These are phyloP conservation scores for Fusarium graminum DNA, from an alignment of 2,329 filamentous ascomycete species.

Conservation along the genomic window DNA sequence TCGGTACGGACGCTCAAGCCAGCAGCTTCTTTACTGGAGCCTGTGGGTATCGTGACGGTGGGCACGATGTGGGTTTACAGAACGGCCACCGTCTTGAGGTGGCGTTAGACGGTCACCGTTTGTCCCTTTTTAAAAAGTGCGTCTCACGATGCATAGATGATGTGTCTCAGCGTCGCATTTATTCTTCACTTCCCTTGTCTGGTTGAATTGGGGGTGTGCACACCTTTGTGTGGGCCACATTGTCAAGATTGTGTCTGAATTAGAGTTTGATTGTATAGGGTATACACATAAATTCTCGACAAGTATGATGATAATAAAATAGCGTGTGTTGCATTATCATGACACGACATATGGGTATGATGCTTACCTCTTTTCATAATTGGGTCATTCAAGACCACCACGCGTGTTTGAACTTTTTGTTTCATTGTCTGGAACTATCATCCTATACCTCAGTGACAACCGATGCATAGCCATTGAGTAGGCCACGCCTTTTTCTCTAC, in stretches of 20 bases:
- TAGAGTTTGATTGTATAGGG: constrained; percentile 7
- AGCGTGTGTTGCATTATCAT: background rate
- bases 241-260: constrained; percentile 15
- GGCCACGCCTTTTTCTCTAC: background rate
- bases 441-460: background rate
- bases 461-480: background rate
- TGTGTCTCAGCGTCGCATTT: constrained; percentile 22
- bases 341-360: background rate
- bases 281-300: background rate
- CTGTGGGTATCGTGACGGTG: constrained; percentile 27
- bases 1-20: constrained; percentile 28
- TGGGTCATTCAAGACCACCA: no score
- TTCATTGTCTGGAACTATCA: background rate
- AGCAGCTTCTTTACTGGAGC: constrained; percentile 28
- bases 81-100: constrained; percentile 38
- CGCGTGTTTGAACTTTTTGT: background rate
- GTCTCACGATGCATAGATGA: constrained; percentile 28
- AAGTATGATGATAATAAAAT: background rate
- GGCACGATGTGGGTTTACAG: constrained; percentile 29
- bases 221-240: constrained; percentile 21
- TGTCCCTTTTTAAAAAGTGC: constrained; percentile 14
- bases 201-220: constrained; percentile 5
- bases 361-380: background rate
- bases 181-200: constrained; percentile 2
- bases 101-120: constrained; percentile 37